phyloP scores from a whole-genome alignment of 495 filamentous ascomycete species.

The Pyrenula massariospora region DNA sequence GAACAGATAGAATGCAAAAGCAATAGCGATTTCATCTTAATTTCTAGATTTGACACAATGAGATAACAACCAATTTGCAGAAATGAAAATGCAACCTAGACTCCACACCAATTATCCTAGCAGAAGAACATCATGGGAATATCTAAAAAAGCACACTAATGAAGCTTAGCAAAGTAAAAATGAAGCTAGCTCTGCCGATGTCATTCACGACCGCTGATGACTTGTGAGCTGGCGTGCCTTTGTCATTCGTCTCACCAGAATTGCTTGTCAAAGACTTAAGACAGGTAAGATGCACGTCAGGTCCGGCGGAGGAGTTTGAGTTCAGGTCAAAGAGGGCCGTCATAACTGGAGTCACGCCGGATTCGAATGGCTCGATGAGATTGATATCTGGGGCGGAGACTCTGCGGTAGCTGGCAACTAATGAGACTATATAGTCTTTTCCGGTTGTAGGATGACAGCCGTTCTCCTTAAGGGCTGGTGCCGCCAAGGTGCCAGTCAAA shows the following conservation, averaged over 20 bases:
- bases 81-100: neutral
- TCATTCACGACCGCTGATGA: neutral
- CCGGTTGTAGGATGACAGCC: neutral
- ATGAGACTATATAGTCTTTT: neutral
- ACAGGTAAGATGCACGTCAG: neutral
- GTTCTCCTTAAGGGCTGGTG: neutral
- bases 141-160: neutral
- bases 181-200: neutral
- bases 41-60: too few species aligned
- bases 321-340: neutral
- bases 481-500: neutral
- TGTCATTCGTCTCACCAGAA: neutral
- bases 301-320: neutral
- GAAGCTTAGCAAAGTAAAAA: neutral
- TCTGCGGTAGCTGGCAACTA: neutral
- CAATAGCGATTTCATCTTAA: too few species aligned
- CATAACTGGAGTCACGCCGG: neutral
- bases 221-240: neutral
- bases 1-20: too few species aligned
- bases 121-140: neutral
- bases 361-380: neutral
- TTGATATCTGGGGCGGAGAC: neutral
- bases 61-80: neutral
- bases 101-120: neutral
- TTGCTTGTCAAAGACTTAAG: neutral